Evolutionary conservation across 2,329 filamentous ascomycete genomes (phyloP), one percentile per base, ranked within the genome.

Genomic region (Stagonosporopsis cucurbitacearum): DNA sequence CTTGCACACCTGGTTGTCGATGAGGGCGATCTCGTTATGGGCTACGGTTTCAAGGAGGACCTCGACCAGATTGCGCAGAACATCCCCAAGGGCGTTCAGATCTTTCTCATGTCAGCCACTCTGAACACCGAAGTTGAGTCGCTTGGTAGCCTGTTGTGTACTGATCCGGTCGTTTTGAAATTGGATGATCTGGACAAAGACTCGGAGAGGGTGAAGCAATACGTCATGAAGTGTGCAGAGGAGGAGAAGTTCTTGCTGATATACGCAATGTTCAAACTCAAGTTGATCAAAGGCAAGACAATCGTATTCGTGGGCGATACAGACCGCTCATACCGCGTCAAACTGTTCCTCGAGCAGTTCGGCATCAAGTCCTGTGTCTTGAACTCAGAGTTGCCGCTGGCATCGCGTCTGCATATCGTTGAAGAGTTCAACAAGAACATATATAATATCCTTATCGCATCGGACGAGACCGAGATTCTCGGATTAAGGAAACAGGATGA

Each of bases 361-460:
- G 93, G 92, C 42, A 94, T 97, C 71, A 89, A 92, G 73, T 94
- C 91, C 68, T 96, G 91, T 76, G 91, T 97, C 25, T 80, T 99
- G 36, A 99, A 99, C 78, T 95, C 92, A 1, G 94, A 99, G 72
- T 79, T 99, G 32, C 95, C 95, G 0, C 88, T 98, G 63, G 97
- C 97, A 70, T 95, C 91, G 1, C 84, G 95, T 57, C 87, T 97
- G 35, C 94, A 99, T 72, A 92, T 96, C 2, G 94, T 99, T 2
- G 90, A 98, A 68, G 92, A 98, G 74, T 99, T 99, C 79, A 99
- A 98, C 80, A 90, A 91, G 77, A 91, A 91, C 49, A 88, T 98
- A 6, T 99, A 99, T 81, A 94, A 99, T 68, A 97, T 98, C 59
- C 93, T 99, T 64, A 96, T 99, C 67, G 95, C 95, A 0, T 93